Evolutionary conservation across 495 filamentous ascomycete species (phyloP), one percentile per base, ranked within the genome.

Genomic region (Penicillium simplicissimum): DNA sequence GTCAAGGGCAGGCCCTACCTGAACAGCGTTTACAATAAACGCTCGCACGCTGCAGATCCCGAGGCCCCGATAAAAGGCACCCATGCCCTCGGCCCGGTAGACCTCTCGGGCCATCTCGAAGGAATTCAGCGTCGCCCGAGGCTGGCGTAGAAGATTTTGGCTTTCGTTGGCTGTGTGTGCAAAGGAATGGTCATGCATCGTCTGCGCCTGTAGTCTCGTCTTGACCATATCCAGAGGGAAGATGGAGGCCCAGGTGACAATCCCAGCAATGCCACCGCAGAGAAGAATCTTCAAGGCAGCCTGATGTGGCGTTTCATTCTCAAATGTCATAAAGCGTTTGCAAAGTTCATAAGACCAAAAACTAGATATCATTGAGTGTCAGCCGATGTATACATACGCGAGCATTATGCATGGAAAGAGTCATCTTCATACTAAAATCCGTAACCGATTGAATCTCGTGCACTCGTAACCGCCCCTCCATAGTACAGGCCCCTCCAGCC

Each of bases 211-310:
- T 48, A 96, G 81, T 55, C 90, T 73, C 6, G 93, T 96, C 79
- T 97, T 97, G 62, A 96, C 78, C 55, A 96, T 88, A 71, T 96
- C 93, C 38, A 97, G 69, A 15, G 93, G 93, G 63, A 95, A 97
- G 17, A 96, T 85, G 43, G 89, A 92, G 10, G 86, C 82, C 93
- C 93, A 97, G 1, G 90, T 93, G 17, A 88, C 83, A 34, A 95
- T 81, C 3, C 93, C 93, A 8, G 93, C 93, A 51, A 96, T 68
- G 11, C 93, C 93, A 45, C 93, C 92, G 61, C 90, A 94, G 3
- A 96, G 75, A 34, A 96, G 71, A 13, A 92, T 82, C 59, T 88
- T 88, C 17, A 86, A 61, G 5, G 88, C 81, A 33, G 85, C 79
- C 42, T 79, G 67, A 11, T 71, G 76, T 33, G 72, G 66, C 15